Conservation (phyloP, 176 grass and related monocot genomes). For the Bonia amplexicaulis region DNA sequence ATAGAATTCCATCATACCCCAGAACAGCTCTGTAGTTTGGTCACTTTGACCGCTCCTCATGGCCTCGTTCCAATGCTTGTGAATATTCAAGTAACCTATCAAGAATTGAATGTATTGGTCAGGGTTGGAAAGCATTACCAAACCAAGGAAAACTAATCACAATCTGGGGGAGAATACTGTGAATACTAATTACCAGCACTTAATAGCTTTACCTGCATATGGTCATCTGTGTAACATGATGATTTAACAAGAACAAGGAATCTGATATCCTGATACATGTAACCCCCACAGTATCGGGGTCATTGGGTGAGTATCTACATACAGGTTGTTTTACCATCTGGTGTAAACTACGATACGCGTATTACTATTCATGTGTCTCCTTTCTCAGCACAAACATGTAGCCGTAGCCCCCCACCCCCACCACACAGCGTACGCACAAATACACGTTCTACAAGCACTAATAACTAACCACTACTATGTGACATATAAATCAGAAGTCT, state of each 20-base stretch:
- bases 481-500: too few species aligned
- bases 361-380: too few species aligned
- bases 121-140: background rate
- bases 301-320: background rate
- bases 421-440: too few species aligned
- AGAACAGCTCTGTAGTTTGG: conserved; percentile 76
- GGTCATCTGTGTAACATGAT: background rate
- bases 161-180: background rate
- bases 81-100: conserved; percentile 76
- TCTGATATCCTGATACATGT: background rate
- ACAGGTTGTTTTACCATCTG: background rate
- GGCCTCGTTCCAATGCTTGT: conserved; percentile 49
- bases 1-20: conserved; percentile 75
- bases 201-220: background rate
- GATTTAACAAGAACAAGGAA: conserved; percentile 9
- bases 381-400: too few species aligned
- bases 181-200: background rate
- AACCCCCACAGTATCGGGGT: background rate
- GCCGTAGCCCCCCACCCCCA: too few species aligned
- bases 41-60: conserved; percentile 67
- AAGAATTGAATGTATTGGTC: conserved; percentile 13
- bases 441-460: too few species aligned
- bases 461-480: too few species aligned
- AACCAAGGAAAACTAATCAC: conserved; percentile 8
- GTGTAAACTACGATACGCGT: too few species aligned